Base-by-base conservation (phyloP, 1,284 basidiomycete species). In the Pseudozyma tsukubaensis region DNA sequence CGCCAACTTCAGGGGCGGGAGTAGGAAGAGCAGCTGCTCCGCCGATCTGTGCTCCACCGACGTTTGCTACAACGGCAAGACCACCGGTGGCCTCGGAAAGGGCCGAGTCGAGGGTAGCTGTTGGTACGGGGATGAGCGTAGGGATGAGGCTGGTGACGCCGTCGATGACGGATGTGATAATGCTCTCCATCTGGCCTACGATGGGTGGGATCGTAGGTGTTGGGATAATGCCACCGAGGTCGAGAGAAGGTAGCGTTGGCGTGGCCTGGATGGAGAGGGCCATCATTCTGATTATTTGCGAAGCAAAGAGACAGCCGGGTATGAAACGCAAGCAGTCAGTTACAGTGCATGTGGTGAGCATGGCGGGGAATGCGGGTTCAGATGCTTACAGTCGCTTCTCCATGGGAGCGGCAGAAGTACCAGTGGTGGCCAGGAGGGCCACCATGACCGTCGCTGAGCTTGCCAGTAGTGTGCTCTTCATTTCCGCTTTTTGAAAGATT, bases 331-430 rank as follows among this genome's bases (percentile, higher is more conserved):
- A n/a, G n/a, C n/a, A n/a, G n/a, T n/a, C n/a, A n/a, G n/a, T n/a
- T n/a, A n/a, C n/a, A n/a, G n/a, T n/a, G n/a, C n/a, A n/a, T n/a
- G n/a, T n/a, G n/a, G n/a, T n/a, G n/a, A n/a, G n/a, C n/a, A n/a
- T n/a, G n/a, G n/a, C n/a, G n/a, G n/a, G 48, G 4, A 8, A 32
- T n/a, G 36, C 42, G 14, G 18, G 0, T 39, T 3, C 16, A 16
- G 7, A 43, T 56, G 48, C 67, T 70, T 60, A 70, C 63, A 72
- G 52, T 59, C 70, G 70, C 50, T 72, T 72, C 16, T 72, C 56
- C 9, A 72, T 35, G 32, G 70, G 70, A 10, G 54, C 56, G 5
- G 70, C 70, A 13, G 35, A 59, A 10, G 67, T 69, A 6, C 56
- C 49, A 4, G 67, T 59, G 34, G 59, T 50, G 19, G 67, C 67